These are phyloP conservation scores for Penicillium dipodomyicola DNA, from an alignment of 495 filamentous ascomycete species.

Conservation along the genomic window DNA sequence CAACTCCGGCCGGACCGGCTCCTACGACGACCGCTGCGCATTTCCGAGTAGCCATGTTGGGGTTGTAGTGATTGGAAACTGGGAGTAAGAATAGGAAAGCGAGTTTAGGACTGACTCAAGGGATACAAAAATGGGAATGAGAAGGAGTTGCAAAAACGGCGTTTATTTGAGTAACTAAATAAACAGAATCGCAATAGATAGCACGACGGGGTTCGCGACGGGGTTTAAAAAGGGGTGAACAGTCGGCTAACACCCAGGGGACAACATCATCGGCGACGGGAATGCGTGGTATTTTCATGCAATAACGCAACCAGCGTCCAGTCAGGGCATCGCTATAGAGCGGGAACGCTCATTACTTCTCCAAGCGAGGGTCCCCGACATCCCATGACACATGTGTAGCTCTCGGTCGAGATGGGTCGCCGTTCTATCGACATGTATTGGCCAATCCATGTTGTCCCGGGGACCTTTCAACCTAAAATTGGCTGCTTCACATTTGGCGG, in stretches of 20 bases:
- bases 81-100: neutral
- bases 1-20: conserved; percentile 55
- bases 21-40: conserved; percentile 56
- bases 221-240: conserved; percentile 7
- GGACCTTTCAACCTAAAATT: neutral
- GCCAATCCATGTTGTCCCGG: neutral
- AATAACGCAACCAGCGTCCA: conserved; percentile 33
- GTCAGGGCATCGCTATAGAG: conserved; percentile 21
- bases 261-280: conserved; percentile 12
- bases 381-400: neutral
- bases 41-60: conserved; percentile 36
- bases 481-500: conserved; percentile 2
- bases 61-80: neutral
- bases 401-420: conserved; percentile 20
- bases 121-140: conserved; percentile 9
- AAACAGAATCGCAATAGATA: conserved; percentile 1
- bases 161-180: conserved; percentile 31
- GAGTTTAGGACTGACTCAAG: neutral
- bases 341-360: neutral
- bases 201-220: neutral
- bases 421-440: neutral
- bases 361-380: neutral
- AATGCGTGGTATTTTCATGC: conserved; percentile 26
- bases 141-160: conserved; percentile 5
- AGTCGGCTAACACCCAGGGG: conserved; percentile 17